Evolutionary conservation across 192 early-diverging fungal genomes (phyloP).

Genomic region (Gigaspora rosea): DNA sequence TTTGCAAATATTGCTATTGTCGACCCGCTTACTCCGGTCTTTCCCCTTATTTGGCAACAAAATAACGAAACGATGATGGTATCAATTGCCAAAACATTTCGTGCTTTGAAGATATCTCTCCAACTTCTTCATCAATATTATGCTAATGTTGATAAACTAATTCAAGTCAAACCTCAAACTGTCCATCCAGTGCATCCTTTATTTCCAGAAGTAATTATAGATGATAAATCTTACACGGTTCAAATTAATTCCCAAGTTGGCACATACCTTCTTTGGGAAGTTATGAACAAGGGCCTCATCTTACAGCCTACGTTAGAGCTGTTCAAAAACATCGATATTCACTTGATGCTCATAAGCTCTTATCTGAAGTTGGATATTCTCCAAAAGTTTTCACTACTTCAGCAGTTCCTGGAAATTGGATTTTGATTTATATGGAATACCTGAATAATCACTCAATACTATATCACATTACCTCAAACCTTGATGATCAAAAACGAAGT

Average conservation of each 20-base stretch:
- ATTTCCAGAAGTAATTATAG: not conserved
- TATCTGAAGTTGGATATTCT: not conserved
- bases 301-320: not conserved
- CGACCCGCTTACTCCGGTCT: not conserved
- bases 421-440: not conserved
- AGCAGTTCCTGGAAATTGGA: too few relatives aligned
- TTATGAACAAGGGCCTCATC: not conserved
- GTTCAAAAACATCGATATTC: not conserved
- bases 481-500: not conserved
- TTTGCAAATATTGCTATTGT: not conserved
- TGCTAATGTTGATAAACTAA: not conserved
- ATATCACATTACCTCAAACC: not conserved
- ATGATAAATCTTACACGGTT: not conserved
- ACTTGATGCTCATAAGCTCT: not conserved
- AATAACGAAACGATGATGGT: not conserved
- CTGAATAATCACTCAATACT: not conserved
- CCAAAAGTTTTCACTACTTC: too few relatives aligned
- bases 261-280: not conserved
- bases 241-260: not conserved
- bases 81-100: not conserved
- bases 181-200: not conserved
- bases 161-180: not conserved
- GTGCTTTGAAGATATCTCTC: slow-evolving; percentile 4
- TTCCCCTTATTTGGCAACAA: not conserved
- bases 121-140: not conserved